Conservation (phyloP, 164 flowering plant genomes). For the Nymphaea thermarum region DNA sequence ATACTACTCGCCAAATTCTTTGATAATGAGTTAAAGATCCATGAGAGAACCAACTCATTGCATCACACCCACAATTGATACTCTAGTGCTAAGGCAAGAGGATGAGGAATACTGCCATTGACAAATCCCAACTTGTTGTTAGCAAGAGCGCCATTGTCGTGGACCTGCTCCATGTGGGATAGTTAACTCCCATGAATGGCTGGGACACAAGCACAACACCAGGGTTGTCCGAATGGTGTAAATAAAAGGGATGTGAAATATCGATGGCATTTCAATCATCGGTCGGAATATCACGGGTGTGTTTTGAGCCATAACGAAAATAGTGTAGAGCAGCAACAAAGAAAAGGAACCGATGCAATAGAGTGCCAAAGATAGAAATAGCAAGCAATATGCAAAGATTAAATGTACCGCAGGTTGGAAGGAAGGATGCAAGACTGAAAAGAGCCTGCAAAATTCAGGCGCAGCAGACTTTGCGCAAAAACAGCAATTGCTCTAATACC, state of each 20-base stretch:
- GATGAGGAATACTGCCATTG: constrained; percentile 1
- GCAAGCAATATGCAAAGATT: too few species aligned
- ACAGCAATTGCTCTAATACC: too few species aligned
- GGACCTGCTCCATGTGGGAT: constrained; percentile 1
- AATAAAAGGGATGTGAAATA: background rate
- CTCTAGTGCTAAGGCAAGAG: background rate
- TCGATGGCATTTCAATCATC: background rate
- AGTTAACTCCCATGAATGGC: constrained; percentile 1
- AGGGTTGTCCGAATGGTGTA: constrained; percentile 4
- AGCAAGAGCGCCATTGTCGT: background rate
- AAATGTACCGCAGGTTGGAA: too few species aligned
- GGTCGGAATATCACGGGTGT: background rate
- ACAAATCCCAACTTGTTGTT: constrained; percentile 4
- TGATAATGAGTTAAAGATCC: background rate
- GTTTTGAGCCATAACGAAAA: too few species aligned
- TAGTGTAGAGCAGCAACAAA: too few species aligned
- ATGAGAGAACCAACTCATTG: background rate
- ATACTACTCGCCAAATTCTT: background rate
- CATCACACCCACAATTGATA: background rate
- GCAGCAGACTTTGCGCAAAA: too few species aligned
- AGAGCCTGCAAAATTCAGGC: too few species aligned
- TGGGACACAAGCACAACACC: background rate
- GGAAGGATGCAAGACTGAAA: too few species aligned
- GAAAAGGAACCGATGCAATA: too few species aligned
- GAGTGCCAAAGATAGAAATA: too few species aligned